Conservation (phyloP, 2,329 filamentous ascomycete species). For the Dothidotthia symphoricarpi region DNA sequence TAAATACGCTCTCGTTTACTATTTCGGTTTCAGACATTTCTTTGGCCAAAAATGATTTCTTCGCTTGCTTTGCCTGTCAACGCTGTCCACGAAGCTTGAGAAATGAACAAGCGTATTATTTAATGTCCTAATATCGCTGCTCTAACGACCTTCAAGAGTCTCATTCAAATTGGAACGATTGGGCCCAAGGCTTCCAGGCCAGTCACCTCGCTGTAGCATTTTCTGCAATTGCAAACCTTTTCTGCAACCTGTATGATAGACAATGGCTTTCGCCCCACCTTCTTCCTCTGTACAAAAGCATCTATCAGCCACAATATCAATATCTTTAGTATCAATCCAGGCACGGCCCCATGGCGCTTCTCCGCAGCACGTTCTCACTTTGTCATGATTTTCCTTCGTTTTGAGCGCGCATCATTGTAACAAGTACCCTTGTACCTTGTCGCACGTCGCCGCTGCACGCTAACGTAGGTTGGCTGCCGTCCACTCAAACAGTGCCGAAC, state of each 20-base stretch:
- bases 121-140: slow-evolving; percentile 41
- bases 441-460: slow-evolving; percentile 28
- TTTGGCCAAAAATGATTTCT: slow-evolving; percentile 22
- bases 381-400: slow-evolving; percentile 7
- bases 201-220: slow-evolving; percentile 5
- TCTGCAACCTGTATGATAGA: slow-evolving; percentile 37
- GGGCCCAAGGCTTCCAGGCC: slow-evolving; percentile 6
- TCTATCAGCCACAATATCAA: slow-evolving; percentile 36
- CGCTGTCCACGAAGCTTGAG: slow-evolving; percentile 31
- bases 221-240: slow-evolving; percentile 1
- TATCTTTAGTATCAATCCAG: slow-evolving; percentile 22
- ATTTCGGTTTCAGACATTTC: slow-evolving; percentile 15
- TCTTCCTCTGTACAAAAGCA: slow-evolving; percentile 41
- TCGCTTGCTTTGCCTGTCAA: slow-evolving; percentile 25
- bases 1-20: slow-evolving; percentile 9
- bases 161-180: slow-evolving; percentile 1
- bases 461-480: slow-evolving; percentile 19
- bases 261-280: slow-evolving; percentile 13
- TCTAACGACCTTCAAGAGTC: slow-evolving; percentile 31
- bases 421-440: slow-evolving; percentile 19
- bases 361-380: slow-evolving; percentile 4
- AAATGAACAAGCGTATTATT: slow-evolving; percentile 33
- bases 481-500: slow-evolving; percentile 26
- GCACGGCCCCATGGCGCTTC: slow-evolving; percentile 17
- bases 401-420: slow-evolving; percentile 7